These are phyloP conservation scores for Colletotrichum chrysophilum DNA, from an alignment of 2,329 filamentous ascomycete species.

Conservation along the genomic window DNA sequence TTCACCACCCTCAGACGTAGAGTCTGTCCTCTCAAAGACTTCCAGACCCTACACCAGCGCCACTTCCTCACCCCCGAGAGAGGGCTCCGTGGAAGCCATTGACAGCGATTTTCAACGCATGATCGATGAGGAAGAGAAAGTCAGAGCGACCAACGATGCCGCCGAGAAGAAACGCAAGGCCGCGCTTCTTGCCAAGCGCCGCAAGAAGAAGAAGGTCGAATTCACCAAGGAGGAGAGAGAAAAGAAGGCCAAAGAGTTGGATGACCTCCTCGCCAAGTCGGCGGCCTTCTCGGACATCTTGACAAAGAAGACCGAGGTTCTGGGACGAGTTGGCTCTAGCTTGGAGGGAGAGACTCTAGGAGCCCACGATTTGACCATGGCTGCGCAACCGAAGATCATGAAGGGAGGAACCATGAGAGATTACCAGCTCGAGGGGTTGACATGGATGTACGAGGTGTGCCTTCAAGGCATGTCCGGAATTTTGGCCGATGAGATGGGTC, in stretches of 20 bases:
- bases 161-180: constrained; percentile 50
- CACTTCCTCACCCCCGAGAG: constrained; percentile 41
- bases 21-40: constrained; percentile 32
- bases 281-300: constrained; percentile 67
- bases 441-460: constrained; percentile 89
- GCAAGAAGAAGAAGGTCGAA: constrained; percentile 53
- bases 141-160: constrained; percentile 43
- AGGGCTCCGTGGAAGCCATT: constrained; percentile 23
- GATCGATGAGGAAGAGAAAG: constrained; percentile 40
- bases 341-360: constrained; percentile 65
- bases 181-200: constrained; percentile 44
- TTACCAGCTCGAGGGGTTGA: constrained; percentile 92
- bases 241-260: constrained; percentile 62
- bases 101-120: constrained; percentile 31
- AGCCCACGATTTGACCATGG: constrained; percentile 76
- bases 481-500: constrained; percentile 91
- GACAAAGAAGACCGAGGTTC: constrained; percentile 66
- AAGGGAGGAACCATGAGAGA: constrained; percentile 89
- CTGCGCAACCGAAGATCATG: constrained; percentile 84
- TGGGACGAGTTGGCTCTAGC: constrained; percentile 66
- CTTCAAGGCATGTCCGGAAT: constrained; percentile 89
- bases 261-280: constrained; percentile 64
- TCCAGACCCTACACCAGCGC: constrained; percentile 37
- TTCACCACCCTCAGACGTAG: constrained; percentile 34
- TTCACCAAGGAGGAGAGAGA: constrained; percentile 58